These are phyloP conservation scores for Cytospora mali DNA, from an alignment of 2,329 filamentous ascomycete genomes.

Conservation along the genomic window DNA sequence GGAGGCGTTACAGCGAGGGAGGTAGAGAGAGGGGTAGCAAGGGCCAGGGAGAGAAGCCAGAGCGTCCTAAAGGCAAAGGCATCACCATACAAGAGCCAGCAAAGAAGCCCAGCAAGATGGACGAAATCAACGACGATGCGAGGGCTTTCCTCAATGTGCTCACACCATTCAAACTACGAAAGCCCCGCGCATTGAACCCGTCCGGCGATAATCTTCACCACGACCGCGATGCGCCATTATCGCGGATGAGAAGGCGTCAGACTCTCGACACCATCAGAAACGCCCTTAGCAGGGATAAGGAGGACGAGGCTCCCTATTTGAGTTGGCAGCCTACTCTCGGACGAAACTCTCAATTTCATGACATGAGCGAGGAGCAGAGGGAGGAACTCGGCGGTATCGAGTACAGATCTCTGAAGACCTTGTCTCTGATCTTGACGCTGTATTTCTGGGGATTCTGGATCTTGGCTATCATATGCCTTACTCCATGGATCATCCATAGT, in stretches of 20 bases:
- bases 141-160: conserved; percentile 40
- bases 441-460: conserved; percentile 87
- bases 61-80: conserved; percentile 24
- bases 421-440: conserved; percentile 73
- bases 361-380: conserved; percentile 83
- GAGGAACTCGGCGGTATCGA: conserved; percentile 97
- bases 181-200: conserved; percentile 35
- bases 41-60: conserved; percentile 26
- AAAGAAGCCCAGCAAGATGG: conserved; percentile 44
- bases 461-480: conserved; percentile 70
- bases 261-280: conserved; percentile 63
- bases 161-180: conserved; percentile 38
- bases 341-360: conserved; percentile 86
- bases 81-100: conserved; percentile 71
- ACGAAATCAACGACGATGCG: conserved; percentile 48
- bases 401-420: conserved; percentile 85
- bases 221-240: conserved; percentile 36
- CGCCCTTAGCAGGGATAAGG: conserved; percentile 56
- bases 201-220: conserved; percentile 43
- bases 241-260: conserved; percentile 42
- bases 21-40: conserved; percentile 32
- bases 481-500: conserved; percentile 77
- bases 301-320: conserved; percentile 76
- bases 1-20: neutral
- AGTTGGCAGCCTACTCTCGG: conserved; percentile 93